Evolutionary conservation across 345 rosid genomes (phyloP).

Genomic region (Iberis pinnata): DNA sequence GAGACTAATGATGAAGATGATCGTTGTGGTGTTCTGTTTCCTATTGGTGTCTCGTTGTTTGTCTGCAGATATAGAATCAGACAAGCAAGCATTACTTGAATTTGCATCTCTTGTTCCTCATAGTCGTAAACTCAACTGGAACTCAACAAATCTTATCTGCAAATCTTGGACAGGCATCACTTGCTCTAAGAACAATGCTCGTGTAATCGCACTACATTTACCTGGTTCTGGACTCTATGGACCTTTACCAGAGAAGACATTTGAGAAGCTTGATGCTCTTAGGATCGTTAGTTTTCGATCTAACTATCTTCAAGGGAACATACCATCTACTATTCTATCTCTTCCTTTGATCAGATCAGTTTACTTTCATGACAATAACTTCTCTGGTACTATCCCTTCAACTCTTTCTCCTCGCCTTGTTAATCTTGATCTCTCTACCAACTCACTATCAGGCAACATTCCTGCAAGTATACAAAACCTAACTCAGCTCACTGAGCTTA

Average conservation of each 20-base stretch:
- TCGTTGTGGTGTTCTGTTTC: conserved; percentile 30
- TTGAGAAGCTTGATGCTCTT: conserved; percentile 69
- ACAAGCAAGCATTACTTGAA: conserved; percentile 65
- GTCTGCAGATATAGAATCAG: conserved; percentile 48
- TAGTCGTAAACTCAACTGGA: conserved; percentile 77
- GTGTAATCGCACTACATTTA: conserved; percentile 62
- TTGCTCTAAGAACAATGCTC: conserved; percentile 45
- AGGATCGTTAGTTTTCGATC: conserved; percentile 67
- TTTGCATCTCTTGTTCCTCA: conserved; percentile 69
- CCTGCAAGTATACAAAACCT: conserved; percentile 47
- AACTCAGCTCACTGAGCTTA: conserved; percentile 47
- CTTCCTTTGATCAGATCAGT: conserved; percentile 61
- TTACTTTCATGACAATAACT: conserved; percentile 71
- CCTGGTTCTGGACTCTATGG: conserved; percentile 80
- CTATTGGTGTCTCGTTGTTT: conserved; percentile 29
- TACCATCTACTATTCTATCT: conserved; percentile 66
- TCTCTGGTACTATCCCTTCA: conserved; percentile 66
- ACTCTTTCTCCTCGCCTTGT: conserved; percentile 42
- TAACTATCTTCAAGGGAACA: conserved; percentile 53
- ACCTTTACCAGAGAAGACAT: conserved; percentile 66
- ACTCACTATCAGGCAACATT: conserved; percentile 58
- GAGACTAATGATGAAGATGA: background rate
- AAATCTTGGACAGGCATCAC: conserved; percentile 72
- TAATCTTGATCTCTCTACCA: conserved; percentile 70
- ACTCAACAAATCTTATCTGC: conserved; percentile 41